Conservation (phyloP, 2,329 filamentous ascomycete genomes). For the Chalaropsis ovoidea region DNA sequence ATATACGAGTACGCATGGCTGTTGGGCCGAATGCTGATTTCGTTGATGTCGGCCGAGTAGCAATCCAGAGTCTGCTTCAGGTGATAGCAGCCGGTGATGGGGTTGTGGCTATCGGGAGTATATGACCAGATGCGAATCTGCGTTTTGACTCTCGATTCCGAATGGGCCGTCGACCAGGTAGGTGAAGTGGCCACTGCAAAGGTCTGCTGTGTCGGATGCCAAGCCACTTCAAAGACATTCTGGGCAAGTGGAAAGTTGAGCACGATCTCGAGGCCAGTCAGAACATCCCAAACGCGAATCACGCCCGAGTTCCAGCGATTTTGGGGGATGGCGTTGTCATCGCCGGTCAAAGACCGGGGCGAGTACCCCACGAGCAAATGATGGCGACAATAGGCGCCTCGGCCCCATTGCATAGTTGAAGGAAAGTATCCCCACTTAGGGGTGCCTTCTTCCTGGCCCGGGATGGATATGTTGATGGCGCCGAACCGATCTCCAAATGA, state of each 20-base stretch:
- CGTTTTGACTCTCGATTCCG: constrained; percentile 40
- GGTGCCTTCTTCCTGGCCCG: not conserved
- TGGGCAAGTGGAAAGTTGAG: constrained; percentile 44
- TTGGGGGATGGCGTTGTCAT: constrained; percentile 50
- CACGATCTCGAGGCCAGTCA: constrained; percentile 36
- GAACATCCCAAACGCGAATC: constrained; percentile 49
- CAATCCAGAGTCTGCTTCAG: constrained; percentile 50
- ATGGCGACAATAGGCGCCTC: constrained; percentile 37
- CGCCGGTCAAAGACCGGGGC: constrained; percentile 43
- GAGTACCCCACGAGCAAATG: constrained; percentile 54
- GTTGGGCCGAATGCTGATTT: constrained; percentile 50
- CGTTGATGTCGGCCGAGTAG: constrained; percentile 51
- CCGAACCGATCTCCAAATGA: constrained; percentile 29
- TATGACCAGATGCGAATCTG: constrained; percentile 42
- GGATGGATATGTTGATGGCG: constrained; percentile 1
- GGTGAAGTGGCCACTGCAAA: constrained; percentile 49
- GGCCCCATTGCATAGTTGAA: constrained; percentile 54
- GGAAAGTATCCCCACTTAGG: constrained; percentile 52
- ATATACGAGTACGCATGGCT: constrained; percentile 43
- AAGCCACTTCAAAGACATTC: constrained; percentile 55
- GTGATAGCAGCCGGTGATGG: constrained; percentile 28
- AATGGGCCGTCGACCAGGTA: constrained; percentile 37
- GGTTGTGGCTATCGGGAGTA: not conserved
- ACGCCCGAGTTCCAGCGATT: constrained; percentile 50
- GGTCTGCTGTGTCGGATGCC: constrained; percentile 46